Conservation (phyloP, 2,329 filamentous ascomycete species). For the Ophiostoma quercus region DNA sequence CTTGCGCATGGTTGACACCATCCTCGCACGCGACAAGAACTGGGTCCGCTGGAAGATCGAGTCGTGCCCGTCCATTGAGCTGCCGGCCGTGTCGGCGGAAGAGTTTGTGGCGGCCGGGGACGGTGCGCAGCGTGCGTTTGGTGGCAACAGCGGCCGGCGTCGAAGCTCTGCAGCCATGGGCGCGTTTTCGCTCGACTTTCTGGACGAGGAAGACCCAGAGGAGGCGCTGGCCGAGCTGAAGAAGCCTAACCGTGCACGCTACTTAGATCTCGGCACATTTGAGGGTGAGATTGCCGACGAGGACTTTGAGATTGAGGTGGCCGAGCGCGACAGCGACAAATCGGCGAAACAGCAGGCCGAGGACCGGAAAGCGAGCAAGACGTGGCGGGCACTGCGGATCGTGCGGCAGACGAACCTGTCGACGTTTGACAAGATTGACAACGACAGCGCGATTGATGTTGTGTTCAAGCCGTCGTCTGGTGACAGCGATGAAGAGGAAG, state of each 20-base stretch:
- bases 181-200: conserved; percentile 70
- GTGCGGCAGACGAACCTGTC: conserved; percentile 68
- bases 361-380: conserved; percentile 78
- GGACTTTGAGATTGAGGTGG: conserved; percentile 82
- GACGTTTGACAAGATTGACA: conserved; percentile 81
- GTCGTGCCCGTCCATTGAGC: conserved; percentile 81
- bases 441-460: conserved; percentile 63
- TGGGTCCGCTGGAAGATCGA: conserved; percentile 99
- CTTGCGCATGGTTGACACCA: conserved; percentile 92
- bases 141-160: conserved; percentile 60
- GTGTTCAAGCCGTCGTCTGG: conserved; percentile 41
- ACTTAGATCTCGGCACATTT: conserved; percentile 67
- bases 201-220: conserved; percentile 58
- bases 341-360: conserved; percentile 51
- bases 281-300: conserved; percentile 68
- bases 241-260: conserved; percentile 55
- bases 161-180: conserved; percentile 67
- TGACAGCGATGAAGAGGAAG: conserved; percentile 66
- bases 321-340: conserved; percentile 47
- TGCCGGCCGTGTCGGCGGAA: conserved; percentile 61
- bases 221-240: conserved; percentile 66
- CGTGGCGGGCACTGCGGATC: conserved; percentile 81
- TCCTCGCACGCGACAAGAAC: conserved; percentile 92
- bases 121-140: conserved; percentile 59
- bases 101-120: conserved; percentile 66